Evolutionary conservation across 345 rosid species (phyloP).

Genomic region (Salix caprea): DNA sequence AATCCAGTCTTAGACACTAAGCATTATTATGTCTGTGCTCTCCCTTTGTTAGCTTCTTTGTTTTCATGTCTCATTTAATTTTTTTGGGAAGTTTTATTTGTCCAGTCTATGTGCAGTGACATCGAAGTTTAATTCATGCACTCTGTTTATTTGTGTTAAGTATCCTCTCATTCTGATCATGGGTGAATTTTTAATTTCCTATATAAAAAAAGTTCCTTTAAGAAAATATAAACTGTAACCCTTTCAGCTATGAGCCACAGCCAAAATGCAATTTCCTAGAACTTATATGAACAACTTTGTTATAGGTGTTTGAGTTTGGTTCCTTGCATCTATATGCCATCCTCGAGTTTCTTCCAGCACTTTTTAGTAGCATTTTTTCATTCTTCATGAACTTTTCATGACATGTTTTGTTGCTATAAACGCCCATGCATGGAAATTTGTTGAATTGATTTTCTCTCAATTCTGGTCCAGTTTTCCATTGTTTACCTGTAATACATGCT

Average conservation of each 20-base stretch:
- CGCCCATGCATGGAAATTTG: neutral
- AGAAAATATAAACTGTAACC: neutral
- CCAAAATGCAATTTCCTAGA: neutral
- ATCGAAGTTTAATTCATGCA: neutral
- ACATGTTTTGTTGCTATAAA: neutral
- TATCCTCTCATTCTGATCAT: neutral
- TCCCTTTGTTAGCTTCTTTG: neutral
- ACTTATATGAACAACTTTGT: neutral
- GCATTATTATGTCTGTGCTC: neutral
- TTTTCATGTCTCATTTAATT: neutral
- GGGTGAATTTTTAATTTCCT: neutral
- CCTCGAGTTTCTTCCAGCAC: neutral
- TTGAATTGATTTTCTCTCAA: neutral
- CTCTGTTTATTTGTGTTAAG: neutral
- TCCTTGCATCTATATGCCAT: constrained; percentile 6
- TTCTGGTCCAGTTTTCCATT: neutral
- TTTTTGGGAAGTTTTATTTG: neutral
- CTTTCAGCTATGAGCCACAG: neutral
- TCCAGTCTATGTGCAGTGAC: neutral
- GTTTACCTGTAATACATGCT: neutral
- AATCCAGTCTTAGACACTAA: neutral
- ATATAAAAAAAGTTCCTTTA: neutral
- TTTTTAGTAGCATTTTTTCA: neutral
- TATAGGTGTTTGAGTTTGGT: neutral
- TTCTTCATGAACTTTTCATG: neutral